Percentiles rank a stretch among this genome's conserved stretches.
Evolutionary conservation across 768 basidiomycete species (phyloP).

Genomic region (Cyclocybe aegerita): DNA sequence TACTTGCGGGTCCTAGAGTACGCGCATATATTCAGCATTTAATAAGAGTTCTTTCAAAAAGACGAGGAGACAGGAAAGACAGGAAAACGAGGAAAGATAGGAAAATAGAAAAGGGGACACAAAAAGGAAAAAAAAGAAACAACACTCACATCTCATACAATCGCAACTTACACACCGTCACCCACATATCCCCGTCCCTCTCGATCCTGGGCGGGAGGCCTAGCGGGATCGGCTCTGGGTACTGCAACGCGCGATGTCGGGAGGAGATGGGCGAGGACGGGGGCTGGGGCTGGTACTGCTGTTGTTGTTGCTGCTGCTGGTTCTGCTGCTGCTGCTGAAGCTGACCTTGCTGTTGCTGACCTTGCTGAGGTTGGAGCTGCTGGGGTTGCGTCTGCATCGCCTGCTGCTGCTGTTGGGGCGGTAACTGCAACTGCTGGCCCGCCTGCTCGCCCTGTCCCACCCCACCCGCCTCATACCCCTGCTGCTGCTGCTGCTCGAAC

Average conservation of each 20-base stretch:
- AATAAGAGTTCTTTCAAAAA: too few relatives aligned
- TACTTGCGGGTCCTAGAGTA: conserved; percentile 18
- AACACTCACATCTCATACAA: conserved; percentile 25
- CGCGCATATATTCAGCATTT: too few relatives aligned
- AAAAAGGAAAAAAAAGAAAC: conserved; percentile 5
- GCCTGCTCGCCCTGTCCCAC: too few relatives aligned
- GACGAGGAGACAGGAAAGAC: too few relatives aligned
- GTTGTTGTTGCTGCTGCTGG: conserved; percentile 14
- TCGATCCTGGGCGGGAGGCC: conserved; percentile 17
- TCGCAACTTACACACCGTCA: conserved; percentile 23
- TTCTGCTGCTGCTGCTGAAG: conserved; percentile 4
- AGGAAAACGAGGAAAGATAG: too few relatives aligned
- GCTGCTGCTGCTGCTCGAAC: conserved; percentile 1
- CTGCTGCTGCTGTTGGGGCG: conserved; percentile 1
- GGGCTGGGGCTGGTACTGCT: conserved; percentile 9
- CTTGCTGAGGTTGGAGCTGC: not conserved
- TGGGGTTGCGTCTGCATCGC: not conserved
- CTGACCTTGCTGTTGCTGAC: not conserved
- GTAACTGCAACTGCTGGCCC: conserved; percentile 4
- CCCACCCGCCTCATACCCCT: not conserved
- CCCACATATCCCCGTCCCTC: conserved; percentile 20
- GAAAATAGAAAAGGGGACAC: not conserved
- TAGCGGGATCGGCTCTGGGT: conserved; percentile 11
- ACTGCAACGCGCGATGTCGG: conserved; percentile 12
- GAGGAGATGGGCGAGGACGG: conserved; percentile 3